Base-by-base conservation (phyloP, 768 basidiomycete species). In the Mycena crocata region DNA sequence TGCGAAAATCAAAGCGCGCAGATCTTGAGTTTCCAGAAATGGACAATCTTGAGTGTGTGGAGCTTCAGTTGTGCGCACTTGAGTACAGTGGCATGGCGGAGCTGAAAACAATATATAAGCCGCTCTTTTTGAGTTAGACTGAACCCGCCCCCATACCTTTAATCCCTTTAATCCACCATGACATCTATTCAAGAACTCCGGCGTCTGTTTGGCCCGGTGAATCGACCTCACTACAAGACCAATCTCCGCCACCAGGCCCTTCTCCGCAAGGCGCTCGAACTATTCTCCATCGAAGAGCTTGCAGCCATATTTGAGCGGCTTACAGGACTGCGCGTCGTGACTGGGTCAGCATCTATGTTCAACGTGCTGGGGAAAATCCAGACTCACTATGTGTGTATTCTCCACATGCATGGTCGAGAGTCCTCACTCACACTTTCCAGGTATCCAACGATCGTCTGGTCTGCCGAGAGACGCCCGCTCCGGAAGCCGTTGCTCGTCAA, bases 171-270 rank as follows among this genome's bases (percentile, higher is more conserved):
- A 39, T 5, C 40, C 15, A 21, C 17, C 28, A 28, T 52, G 10
- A 49, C 32, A 31, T 13, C 60, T 37, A 30, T 57, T 10, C 58
- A 37, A 24, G 57, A 59, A 12, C 35, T 15, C 24, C 30, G 14
- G 31, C 50, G 42, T 21, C 51, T 62, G 40, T 62, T 51, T 21
- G 50, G 50, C 10, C 23, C 40, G 1, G 9, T 48, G 7, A 13
- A 58, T 48, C 49, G 32, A 42, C 64, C 62, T 8, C 54, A n/a
- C 21, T 44, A 5, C 28, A 57, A 52, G 5, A 45, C 49, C 3
- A 65, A 51, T 30, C 30, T 45, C 32, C 40, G 40, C 61, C 50
- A 42, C 30, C 23, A 28, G 5, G 37, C 39, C 34, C 21, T 51
- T 40, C 35, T 62, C 17, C 50, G n/a, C n/a, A n/a, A n/a, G n/a